Percentiles rank a stretch among this genome's conserved stretches.
These are phyloP conservation scores for Tuber aestivum DNA, from an alignment of 495 filamentous ascomycete species.

Conservation along the genomic window DNA sequence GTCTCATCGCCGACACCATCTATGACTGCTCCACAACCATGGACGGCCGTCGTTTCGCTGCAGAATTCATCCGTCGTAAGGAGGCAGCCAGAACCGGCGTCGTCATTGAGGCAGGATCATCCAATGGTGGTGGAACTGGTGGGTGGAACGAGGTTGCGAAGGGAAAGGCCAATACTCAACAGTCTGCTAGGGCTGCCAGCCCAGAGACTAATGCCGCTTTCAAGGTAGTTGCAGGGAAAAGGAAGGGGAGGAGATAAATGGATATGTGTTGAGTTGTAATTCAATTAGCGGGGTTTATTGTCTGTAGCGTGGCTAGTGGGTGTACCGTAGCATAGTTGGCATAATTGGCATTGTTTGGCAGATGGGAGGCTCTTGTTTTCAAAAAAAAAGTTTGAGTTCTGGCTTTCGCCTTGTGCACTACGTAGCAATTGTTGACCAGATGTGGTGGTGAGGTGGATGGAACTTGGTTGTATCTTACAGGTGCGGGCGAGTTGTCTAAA, in stretches of 20 bases:
- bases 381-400: neutral
- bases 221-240: conserved; percentile 84
- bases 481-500: too few species aligned
- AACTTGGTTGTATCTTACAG: too few species aligned
- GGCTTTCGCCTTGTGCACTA: neutral
- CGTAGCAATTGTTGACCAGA: too few species aligned
- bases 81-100: conserved; percentile 88
- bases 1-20: conserved; percentile 81
- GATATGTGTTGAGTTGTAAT: conserved; percentile 9
- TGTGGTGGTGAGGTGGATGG: too few species aligned
- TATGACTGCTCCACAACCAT: conserved; percentile 79
- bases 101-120: conserved; percentile 53
- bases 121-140: conserved; percentile 51
- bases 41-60: conserved; percentile 85
- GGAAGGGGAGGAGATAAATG: conserved; percentile 66
- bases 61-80: conserved; percentile 87
- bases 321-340: neutral
- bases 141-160: conserved; percentile 98
- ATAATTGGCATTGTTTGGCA: neutral
- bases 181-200: conserved; percentile 48
- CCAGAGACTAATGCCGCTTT: conserved; percentile 58
- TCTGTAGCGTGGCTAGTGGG: neutral
- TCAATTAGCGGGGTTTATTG: neutral
- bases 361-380: neutral
- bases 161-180: conserved; percentile 55